A percentile compares a stretch with the other conserved stretches of the same genome.
phyloP scores from a whole-genome alignment of 805 yeast genomes.

The Teunomyces tritomae region DNA sequence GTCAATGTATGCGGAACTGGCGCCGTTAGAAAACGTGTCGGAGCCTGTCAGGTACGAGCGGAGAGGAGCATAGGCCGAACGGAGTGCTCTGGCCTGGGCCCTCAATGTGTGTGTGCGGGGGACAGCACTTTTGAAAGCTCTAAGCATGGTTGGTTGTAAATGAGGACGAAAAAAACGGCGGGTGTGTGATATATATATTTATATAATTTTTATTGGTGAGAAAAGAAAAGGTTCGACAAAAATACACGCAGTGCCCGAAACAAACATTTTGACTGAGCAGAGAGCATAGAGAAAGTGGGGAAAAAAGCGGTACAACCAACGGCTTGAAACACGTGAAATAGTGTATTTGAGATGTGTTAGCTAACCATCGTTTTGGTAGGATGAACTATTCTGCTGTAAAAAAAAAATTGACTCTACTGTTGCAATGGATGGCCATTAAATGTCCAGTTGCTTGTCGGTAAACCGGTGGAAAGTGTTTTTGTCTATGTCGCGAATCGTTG shows the following conservation, averaged over 20 bases:
- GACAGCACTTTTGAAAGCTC: slow-evolving; percentile 39
- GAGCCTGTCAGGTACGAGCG: slow-evolving; percentile 34
- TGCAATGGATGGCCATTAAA: no score
- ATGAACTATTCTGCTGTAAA: no score
- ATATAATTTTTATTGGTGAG: background rate
- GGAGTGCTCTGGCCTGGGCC: slow-evolving; percentile 16
- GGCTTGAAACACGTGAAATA: no score
- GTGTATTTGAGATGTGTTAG: no score
- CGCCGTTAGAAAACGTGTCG: slow-evolving; percentile 80
- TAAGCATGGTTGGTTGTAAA: slow-evolving; percentile 30
- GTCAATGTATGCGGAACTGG: slow-evolving; percentile 89
- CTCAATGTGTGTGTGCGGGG: slow-evolving; percentile 34
- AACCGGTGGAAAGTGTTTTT: no score
- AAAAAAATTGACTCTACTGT: no score
- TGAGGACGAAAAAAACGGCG: background rate
- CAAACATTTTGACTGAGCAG: no score
- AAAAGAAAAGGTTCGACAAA: background rate
- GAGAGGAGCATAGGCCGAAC: slow-evolving; percentile 6
- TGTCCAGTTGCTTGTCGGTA: no score
- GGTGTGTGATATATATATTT: background rate
- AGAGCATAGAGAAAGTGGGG: no score
- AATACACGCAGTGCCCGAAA: background rate
- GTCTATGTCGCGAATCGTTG: background rate
- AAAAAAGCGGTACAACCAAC: no score
- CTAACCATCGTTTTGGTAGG: no score